These are phyloP conservation scores for Lepiota brunneoincarnata DNA, from an alignment of 768 basidiomycete species.

Conservation along the genomic window DNA sequence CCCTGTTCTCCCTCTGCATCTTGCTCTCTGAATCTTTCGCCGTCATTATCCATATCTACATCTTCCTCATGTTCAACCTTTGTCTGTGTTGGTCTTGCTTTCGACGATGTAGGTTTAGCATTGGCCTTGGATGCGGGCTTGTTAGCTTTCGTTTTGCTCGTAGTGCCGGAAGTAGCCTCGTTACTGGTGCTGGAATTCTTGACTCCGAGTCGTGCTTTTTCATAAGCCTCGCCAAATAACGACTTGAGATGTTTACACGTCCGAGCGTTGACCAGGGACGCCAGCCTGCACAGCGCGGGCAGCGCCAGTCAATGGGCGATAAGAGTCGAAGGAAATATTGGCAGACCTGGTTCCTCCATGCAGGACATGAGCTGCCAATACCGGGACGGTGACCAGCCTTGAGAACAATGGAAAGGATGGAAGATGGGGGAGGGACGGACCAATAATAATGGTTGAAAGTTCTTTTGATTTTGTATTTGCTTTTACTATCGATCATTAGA, in stretches of 20 bases:
- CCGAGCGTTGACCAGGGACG: constrained; percentile 35
- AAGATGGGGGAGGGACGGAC: constrained; percentile 15
- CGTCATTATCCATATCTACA: background rate
- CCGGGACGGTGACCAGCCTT: no score
- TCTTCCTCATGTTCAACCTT: no score
- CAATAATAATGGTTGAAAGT: constrained; percentile 42
- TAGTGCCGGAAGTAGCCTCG: background rate
- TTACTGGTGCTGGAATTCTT: no score
- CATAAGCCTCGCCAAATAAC: constrained; percentile 41
- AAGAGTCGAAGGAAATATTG: background rate
- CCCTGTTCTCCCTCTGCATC: no score
- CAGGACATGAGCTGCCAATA: constrained; percentile 27
- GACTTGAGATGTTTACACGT: constrained; percentile 42
- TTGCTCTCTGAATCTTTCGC: background rate
- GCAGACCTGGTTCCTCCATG: constrained; percentile 21
- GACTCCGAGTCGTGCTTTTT: constrained; percentile 16
- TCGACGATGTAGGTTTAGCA: no score
- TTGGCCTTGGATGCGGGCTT: no score
- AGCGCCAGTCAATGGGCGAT: background rate
- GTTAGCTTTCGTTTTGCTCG: no score
- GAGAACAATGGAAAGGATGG: background rate
- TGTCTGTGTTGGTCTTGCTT: no score
- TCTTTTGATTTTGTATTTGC: constrained; percentile 34
- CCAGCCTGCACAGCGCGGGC: background rate
- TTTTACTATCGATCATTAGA: constrained; percentile 21